Evolutionary conservation across 345 rosid species (phyloP).

Genomic region (Excoecaria cochinchinensis): DNA sequence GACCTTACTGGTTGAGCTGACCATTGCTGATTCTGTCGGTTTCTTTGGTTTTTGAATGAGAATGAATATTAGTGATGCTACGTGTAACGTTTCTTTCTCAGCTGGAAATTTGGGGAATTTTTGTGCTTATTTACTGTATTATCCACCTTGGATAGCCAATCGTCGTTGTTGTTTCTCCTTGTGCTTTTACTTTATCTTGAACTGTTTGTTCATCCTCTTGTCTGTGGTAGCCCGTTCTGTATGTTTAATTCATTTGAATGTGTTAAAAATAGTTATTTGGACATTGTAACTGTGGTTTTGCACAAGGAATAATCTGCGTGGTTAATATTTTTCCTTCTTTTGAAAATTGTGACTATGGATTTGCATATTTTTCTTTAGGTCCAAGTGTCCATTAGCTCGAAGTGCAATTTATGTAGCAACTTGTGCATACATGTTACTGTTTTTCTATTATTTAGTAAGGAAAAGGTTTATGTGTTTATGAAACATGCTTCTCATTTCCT

Average conservation of each 20-base stretch:
- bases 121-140: too few relatives aligned
- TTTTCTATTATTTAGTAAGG: not conserved
- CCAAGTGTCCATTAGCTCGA: not conserved
- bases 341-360: not conserved
- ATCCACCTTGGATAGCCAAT: not conserved
- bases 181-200: not conserved
- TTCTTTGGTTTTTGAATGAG: not conserved
- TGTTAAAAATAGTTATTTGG: not conserved
- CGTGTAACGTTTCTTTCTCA: not conserved
- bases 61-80: not conserved
- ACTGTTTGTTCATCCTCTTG: not conserved
- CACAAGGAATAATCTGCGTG: too few relatives aligned
- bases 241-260: not conserved
- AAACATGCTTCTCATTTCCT: not conserved
- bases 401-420: not conserved
- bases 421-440: too few relatives aligned
- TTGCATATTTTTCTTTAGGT: not conserved
- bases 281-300: too few relatives aligned
- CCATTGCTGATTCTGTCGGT: too few relatives aligned
- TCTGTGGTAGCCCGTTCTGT: not conserved
- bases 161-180: not conserved
- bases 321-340: not conserved
- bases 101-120: not conserved
- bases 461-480: not conserved
- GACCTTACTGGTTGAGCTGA: not conserved